A percentile compares a stretch with the other conserved stretches of the same genome.
phyloP scores from a whole-genome alignment of 352 stramenopile species.

The Globisporangium radiosum region DNA sequence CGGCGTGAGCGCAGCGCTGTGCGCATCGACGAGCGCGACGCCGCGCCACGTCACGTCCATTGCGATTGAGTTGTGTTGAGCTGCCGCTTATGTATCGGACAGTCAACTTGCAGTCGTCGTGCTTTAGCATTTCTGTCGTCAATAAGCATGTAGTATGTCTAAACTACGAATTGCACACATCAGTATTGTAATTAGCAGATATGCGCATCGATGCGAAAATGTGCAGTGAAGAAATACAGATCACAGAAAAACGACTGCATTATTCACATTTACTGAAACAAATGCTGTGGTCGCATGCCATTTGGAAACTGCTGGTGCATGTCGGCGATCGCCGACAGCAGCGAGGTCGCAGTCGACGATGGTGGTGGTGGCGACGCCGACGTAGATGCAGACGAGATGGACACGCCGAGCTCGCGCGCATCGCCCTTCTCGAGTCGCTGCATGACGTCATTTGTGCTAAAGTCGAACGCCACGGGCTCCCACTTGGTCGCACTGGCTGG shows the following conservation, averaged over 20 bases:
- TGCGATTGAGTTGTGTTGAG: neutral
- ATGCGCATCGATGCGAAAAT: too few relatives aligned
- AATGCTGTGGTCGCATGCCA: conserved; percentile 1
- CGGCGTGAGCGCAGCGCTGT: conserved; percentile 23
- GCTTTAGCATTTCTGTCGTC: neutral
- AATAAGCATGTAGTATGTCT: too few relatives aligned
- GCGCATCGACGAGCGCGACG: conserved; percentile 30
- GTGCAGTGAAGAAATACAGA: too few relatives aligned
- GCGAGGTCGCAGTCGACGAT: conserved; percentile 4
- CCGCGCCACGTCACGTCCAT: conserved; percentile 46
- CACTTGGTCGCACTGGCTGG: conserved; percentile 24
- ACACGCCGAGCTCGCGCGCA: conserved; percentile 52
- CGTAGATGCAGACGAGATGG: conserved; percentile 25
- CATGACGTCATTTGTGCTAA: conserved; percentile 44
- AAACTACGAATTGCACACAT: too few relatives aligned
- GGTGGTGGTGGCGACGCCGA: neutral
- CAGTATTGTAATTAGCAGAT: too few relatives aligned
- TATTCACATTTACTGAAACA: conserved; percentile 3
- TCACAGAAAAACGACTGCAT: neutral
- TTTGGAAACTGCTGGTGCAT: conserved; percentile 11
- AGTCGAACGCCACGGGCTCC: conserved; percentile 54
- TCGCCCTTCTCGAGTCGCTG: conserved; percentile 45
- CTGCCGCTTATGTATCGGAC: neutral
- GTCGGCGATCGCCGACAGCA: conserved; percentile 9
- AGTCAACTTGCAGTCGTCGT: neutral